Base-by-base conservation (phyloP, 2,329 filamentous ascomycete species). In the Sporothrix pallida region DNA sequence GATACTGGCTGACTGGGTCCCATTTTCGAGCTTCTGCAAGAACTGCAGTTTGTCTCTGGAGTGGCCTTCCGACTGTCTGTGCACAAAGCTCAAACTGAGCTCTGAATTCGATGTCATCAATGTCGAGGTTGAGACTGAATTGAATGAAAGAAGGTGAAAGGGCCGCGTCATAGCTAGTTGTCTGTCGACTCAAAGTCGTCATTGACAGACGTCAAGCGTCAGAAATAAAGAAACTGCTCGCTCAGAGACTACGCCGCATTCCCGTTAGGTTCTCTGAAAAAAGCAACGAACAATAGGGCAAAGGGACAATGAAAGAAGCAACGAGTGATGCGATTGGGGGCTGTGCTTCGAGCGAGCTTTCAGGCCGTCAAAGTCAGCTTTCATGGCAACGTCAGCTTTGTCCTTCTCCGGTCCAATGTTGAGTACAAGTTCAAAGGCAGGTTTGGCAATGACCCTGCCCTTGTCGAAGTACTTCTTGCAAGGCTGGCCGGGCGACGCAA, bases 11-110 rank as follows among this genome's bases (percentile, higher is more conserved):
- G 23, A 26, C 23, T 26, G 37, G 60, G 60, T 44, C 31, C 31
- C 31, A 37, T 37, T 37, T 37, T 37, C 31, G 31, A 37, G 31
- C 31, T 37, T 37, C 31, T 37, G 31, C 31, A 37, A 20, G 17
- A 2, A 13, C 10, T 65, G 42, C 20, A 13, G 3, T 54, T n/a
- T 52, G 6, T 52, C 48, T 50, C n/a, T 52, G n/a, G 3, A 20
- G 23, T 7, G 52, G 23, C n/a, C n/a, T 46, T 6, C 6, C 42
- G 3, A 46, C 26, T 15, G 62, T 67, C 62, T 67, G 62, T 48
- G 62, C 42, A 67, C 62, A 20, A 67, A 67, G 62, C 42, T 67
- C 12, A 65, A 65, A 8, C 56, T 60, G 26, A 46, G 37, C 60
- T 46, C n/a, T 65, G 31, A 37, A 20, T 46, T 56, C 8, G n/a